Base-by-base conservation (phyloP, 1,284 basidiomycete species). In the Pascua sp. region DNA sequence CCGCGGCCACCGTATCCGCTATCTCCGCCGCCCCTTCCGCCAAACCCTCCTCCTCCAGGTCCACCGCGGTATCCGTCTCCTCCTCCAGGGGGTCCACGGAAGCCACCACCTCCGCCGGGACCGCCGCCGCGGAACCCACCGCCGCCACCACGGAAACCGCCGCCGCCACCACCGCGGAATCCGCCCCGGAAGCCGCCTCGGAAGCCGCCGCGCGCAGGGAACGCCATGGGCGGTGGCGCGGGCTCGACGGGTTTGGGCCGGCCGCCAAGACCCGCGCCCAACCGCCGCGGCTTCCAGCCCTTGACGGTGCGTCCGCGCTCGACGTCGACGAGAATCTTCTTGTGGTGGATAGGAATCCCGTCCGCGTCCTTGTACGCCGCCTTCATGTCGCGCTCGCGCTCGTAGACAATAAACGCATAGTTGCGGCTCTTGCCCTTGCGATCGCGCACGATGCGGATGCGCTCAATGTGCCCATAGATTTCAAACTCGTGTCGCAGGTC, bases 301-400 rank as follows among this genome's bases (percentile, higher is more conserved):
- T 95, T 87, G 36, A 99, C 96, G 1, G 96, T 98, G 50, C 95
- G 86, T 8, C 96, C 96, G 46, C 96, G 87, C 78, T 99, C 96
- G 53, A 99, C 95, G 72, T 99, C 96, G 51, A 99, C 95, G 44
- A 98, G 82, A 60, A 98, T 92, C 62, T 90, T 83, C 72, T 96
- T 93, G 68, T 91, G 91, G 82, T 92, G 89, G 67, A 99, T 92
- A 61, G 91, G 89, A 48, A 98, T 83, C 13, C 94, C 91, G 70
- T 98, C 95, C n/a, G 94, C 96, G 73, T 98, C 95, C 80, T 98
- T 98, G 83, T 98, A 99, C 11, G 95, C 96, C 61, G 93, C 95
- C 85, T 97, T 97, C 96, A 98, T 98, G 76, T 99, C 96, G 60
- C 93, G 86, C 79, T 98, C 96, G 32, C 94, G 85, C 75, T 99